These are phyloP conservation scores for Hyaloscypha hepaticicola DNA, from an alignment of 495 filamentous ascomycete species.

Conservation along the genomic window DNA sequence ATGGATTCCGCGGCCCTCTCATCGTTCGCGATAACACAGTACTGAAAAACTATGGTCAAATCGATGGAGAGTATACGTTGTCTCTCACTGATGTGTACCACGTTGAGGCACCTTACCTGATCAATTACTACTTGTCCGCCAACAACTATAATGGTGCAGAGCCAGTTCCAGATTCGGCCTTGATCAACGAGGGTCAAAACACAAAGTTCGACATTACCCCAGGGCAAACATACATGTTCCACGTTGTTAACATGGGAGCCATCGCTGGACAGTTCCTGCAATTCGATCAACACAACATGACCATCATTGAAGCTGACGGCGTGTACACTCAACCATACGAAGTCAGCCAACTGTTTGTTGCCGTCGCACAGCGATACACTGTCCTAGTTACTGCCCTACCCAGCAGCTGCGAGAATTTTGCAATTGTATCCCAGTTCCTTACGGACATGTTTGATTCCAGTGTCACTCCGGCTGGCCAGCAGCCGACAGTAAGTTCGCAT, in stretches of 20 bases:
- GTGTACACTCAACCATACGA: constrained; percentile 56
- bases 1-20: constrained; percentile 60
- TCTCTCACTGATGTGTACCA: constrained; percentile 65
- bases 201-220: constrained; percentile 56
- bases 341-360: constrained; percentile 48
- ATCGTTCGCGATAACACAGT: constrained; percentile 65
- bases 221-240: constrained; percentile 75
- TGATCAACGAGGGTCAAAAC: constrained; percentile 67
- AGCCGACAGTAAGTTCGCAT: constrained; percentile 11
- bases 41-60: constrained; percentile 55
- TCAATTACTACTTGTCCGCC: constrained; percentile 53
- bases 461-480: constrained; percentile 3
- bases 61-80: constrained; percentile 62
- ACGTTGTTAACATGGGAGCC: constrained; percentile 64
- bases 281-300: constrained; percentile 66
- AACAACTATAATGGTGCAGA: constrained; percentile 45
- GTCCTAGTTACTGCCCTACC: constrained; percentile 48
- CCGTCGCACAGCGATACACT: constrained; percentile 47
- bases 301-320: constrained; percentile 54
- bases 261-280: constrained; percentile 66
- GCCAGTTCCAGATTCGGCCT: constrained; percentile 60
- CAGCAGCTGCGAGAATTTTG: constrained; percentile 10
- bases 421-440: constrained; percentile 47
- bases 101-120: constrained; percentile 44
- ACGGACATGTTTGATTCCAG: constrained; percentile 2